Base-by-base conservation (phyloP, 768 basidiomycete genomes). In the Nidularia pulvinata region DNA sequence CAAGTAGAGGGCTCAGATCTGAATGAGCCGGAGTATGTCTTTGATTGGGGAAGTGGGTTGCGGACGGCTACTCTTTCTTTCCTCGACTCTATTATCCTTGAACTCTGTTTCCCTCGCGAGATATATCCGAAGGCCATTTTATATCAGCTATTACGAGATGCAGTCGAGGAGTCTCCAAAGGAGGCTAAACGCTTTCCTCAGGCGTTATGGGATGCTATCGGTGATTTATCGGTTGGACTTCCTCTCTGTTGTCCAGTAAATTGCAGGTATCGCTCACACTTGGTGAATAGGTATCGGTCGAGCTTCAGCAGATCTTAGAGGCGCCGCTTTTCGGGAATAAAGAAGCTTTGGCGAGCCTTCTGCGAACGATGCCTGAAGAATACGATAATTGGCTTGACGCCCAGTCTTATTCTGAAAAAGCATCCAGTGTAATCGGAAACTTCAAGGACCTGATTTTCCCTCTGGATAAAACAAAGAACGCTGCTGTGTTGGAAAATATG, bases 81-180 rank as follows among this genome's bases (percentile, higher is more conserved):
- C 70, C 68, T 93, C 48, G 91, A 93, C 66, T 91, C 89, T 0
- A 88, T 93, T 54, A 81, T 94, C 56, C 81, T 93, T 54, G 92
- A 94, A 63, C 69, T 94, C 5, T 89, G 86, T 61, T 86, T 93
- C 57, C 91, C 92, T 5, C 71, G 75, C 46, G 84, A 85, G 2
- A 73, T 76, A 0, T 89, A 89, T 67, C 86, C 89, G 4, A 83
- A 80, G 63, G 75, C 78, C 49, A 73, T 92, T 43, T 65, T 94
- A 25, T 84, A 83, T 59, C 77, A 82, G 53, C 78, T 90, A 30
- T 75, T 94, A 30, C 80, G 78, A 49, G 89, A 93, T 43, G 85
- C 88, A 7, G 73, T 88, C 10, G 81, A 86, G 9, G 91, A 92
- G 67, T 79, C 85, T 3, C 89, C 89, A 1, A 79, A 75, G 48